phyloP scores from a whole-genome alignment of 1,284 basidiomycete genomes.

The Leccinum pachyderme region DNA sequence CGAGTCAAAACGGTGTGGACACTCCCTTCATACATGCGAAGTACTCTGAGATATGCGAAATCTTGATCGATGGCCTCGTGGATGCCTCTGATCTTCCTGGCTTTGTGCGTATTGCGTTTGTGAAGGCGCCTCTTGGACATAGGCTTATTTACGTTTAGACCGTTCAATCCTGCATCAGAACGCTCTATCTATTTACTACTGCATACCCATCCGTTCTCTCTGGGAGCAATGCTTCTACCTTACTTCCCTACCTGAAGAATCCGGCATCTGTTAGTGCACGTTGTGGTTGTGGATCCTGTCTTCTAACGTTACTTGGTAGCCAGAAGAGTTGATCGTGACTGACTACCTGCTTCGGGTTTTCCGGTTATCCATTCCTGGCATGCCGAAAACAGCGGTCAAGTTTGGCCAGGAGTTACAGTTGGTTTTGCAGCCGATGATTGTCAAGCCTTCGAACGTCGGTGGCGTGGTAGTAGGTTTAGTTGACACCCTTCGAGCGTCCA shows the following conservation, averaged over 20 bases:
- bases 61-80: slow-evolving; percentile 82
- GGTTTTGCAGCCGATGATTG: slow-evolving; percentile 82
- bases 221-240: slow-evolving; percentile 72
- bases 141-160: slow-evolving; percentile 46
- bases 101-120: slow-evolving; percentile 54
- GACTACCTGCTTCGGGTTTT: slow-evolving; percentile 90
- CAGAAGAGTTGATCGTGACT: slow-evolving; percentile 78
- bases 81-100: slow-evolving; percentile 78
- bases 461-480: slow-evolving; percentile 54
- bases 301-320: slow-evolving; percentile 41
- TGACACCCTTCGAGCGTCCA: background rate
- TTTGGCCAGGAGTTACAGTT: slow-evolving; percentile 85
- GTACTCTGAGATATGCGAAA: slow-evolving; percentile 78
- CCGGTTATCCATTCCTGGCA: slow-evolving; percentile 76
- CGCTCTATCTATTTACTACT: slow-evolving; percentile 78
- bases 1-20: slow-evolving; percentile 37
- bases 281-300: background rate
- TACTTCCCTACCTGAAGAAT: slow-evolving; percentile 86
- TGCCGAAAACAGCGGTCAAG: slow-evolving; percentile 84
- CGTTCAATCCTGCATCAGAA: slow-evolving; percentile 77
- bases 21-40: slow-evolving; percentile 53
- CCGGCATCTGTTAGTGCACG: slow-evolving; percentile 58
- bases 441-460: slow-evolving; percentile 70
- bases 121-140: background rate
- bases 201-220: slow-evolving; percentile 83